These are phyloP conservation scores for Ogataea methylovora DNA, from an alignment of 805 yeast species.

Conservation along the genomic window DNA sequence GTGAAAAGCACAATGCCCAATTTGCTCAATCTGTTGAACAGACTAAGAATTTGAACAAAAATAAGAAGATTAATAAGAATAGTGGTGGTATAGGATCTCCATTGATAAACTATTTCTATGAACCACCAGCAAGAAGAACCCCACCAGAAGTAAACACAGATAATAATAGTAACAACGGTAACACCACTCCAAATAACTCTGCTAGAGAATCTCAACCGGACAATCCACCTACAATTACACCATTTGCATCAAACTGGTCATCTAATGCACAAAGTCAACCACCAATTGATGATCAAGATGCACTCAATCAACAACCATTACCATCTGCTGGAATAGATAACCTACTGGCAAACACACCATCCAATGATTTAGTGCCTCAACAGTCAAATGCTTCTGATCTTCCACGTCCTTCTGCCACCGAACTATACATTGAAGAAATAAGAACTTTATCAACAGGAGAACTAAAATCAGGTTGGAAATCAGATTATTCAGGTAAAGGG, in stretches of 20 bases:
- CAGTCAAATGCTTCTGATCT: not conserved
- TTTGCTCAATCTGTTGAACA: conserved; percentile 37
- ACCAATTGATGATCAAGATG: no score
- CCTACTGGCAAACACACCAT: no score
- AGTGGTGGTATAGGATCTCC: conserved; percentile 21
- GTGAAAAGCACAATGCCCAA: conserved; percentile 49
- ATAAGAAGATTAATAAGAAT: conserved; percentile 17
- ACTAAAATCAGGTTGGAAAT: conserved; percentile 88
- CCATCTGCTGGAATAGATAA: no score
- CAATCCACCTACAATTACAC: conserved; percentile 11
- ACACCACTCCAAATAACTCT: not conserved
- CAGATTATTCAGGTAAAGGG: conserved; percentile 77
- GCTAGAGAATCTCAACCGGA: not conserved
- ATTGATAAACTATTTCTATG: conserved; percentile 19
- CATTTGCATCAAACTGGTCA: conserved; percentile 24
- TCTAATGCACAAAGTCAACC: not conserved
- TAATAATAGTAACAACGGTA: not conserved
- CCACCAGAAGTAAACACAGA: not conserved
- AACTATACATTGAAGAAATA: conserved; percentile 60
- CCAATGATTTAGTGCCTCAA: not conserved
- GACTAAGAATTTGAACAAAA: conserved; percentile 21
- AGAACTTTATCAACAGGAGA: conserved; percentile 74
- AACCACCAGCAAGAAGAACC: conserved; percentile 15
- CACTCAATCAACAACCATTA: no score
- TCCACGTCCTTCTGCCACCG: conserved; percentile 10